Evolutionary conservation across 1,284 basidiomycete species (phyloP), one percentile per base, ranked within the genome.

Genomic region (Caloboletus firmus): DNA sequence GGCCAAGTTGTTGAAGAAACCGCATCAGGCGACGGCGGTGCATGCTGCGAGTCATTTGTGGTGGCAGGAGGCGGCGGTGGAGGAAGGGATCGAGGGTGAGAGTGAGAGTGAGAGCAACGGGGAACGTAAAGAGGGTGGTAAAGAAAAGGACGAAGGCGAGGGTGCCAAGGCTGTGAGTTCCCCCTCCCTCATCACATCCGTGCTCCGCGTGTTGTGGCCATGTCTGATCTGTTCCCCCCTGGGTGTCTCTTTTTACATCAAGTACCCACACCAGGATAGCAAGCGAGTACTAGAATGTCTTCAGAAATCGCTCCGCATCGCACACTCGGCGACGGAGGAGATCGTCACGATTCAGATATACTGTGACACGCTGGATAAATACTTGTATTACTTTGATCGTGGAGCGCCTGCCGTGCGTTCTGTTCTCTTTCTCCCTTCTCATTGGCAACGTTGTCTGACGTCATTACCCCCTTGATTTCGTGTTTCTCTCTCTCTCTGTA

Each of bases 221-320:
- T 40, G 15, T 26, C 12, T 52, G 26, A 46, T 42, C 20, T 34
- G 20, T 24, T 31, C 4, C 12, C n/a, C 8, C 9, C 11, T 31
- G 11, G 10, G 12, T 12, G 10, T 31, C 11, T 12, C 30, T 13
- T 31, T 31, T 31, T 28, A 24, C 6, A 9, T 9, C 30, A 11
- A 58, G 91, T 85, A 87, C 61, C 91, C 92, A 28, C 91, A 90
- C 67, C 88, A 92, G 62, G 95, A 97, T 68, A 95, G 93, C 73
- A 96, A 96, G 67, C 91, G 95, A 36, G 94, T 97, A 0, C 77
- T 98, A 31, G 95, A 98, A 71, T 98, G 95, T 63, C 77, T 98
- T 34, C 95, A 97, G 70, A 97, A 97, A 72, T 90, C 92, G 7
- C 77, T 97, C 24, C 84, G 95, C 5, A 97, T 96, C 63, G 95